Base-by-base conservation (phyloP, 768 basidiomycete species). In the Asterophora parasitica region DNA sequence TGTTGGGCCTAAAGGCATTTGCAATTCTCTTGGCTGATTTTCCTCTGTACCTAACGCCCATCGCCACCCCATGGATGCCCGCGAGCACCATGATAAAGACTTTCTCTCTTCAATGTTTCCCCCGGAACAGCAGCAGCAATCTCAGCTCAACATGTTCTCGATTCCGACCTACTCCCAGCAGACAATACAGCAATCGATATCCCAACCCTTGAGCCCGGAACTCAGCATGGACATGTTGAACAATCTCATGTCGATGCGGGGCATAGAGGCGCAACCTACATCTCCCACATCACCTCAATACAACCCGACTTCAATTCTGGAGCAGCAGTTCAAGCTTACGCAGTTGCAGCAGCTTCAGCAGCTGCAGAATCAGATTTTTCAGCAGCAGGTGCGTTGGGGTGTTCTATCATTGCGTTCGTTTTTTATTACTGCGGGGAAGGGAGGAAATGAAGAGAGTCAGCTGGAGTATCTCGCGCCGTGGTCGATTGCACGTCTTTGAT, bases 361-460 rank as follows among this genome's bases (percentile, higher is more conserved):
- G 62, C 69, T 92, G 3, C 89, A 93, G 60, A 83, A 83, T 48
- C 85, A 90, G 71, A 87, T 91, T 50, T 88, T 92, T 50, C 90
- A 92, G 59, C 90, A 92, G 61, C 91, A 92, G 82, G 91, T 85
- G 78, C 61, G 42, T 41, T 17, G 33, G 34, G 42, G 44, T 43
- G 44, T 34, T 53, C 16, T 35, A 19, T 31, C 41, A 23, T 28
- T 36, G 44, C 27, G 50, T 40, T 42, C 56, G 30, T 44, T 13
- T 33, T 27, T n/a, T 27, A 10, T 31, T 8, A 31, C 30, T 6
- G 6, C 23, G 23, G 23, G 23, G 23, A 23, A 3, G 6, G 23
- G 6, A 23, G 6, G 12, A 2, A 9, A 31, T 9, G 30, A 31
- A 31, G 3, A 9, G 30, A 12, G 9, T 31, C 30, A 31, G 30